Percentiles rank a stretch among this genome's conserved stretches.
These are phyloP conservation scores for Neurospora sp. DNA, from an alignment of 495 filamentous ascomycete species.

Conservation along the genomic window DNA sequence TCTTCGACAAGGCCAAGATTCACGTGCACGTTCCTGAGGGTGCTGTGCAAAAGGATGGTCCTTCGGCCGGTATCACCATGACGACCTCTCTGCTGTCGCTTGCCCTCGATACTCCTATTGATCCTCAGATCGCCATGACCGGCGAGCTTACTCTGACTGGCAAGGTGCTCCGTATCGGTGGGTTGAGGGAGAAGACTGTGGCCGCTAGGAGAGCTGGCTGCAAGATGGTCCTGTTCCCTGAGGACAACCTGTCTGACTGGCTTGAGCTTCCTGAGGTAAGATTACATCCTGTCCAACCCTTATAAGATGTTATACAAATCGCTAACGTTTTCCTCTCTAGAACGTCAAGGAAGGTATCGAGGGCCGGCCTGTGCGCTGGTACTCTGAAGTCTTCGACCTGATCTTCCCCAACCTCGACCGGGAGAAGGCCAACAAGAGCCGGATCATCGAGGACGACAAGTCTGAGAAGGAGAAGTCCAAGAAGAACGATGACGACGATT, in stretches of 20 bases:
- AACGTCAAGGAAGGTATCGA: constrained; percentile 96
- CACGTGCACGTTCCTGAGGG: constrained; percentile 98
- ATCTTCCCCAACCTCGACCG: constrained; percentile 78
- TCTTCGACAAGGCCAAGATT: constrained; percentile 92
- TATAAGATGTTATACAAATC: neutral
- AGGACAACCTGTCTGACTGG: constrained; percentile 94
- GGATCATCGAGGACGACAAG: constrained; percentile 47
- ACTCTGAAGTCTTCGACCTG: constrained; percentile 83
- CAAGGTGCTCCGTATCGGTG: constrained; percentile 93
- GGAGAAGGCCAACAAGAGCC: constrained; percentile 60
- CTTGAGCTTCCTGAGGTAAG: constrained; percentile 92
- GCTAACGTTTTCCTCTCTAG: constrained; percentile 41
- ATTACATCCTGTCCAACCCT: constrained; percentile 2
- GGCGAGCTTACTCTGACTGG: constrained; percentile 96
- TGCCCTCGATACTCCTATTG: constrained; percentile 64
- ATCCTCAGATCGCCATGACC: constrained; percentile 93
- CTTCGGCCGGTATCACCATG: constrained; percentile 95
- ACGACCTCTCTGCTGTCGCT: constrained; percentile 81
- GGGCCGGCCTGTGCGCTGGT: constrained; percentile 85
- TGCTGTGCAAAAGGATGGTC: constrained; percentile 92
- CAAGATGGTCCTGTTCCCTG: constrained; percentile 90
- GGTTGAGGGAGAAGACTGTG: constrained; percentile 96
- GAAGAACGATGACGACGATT: constrained; percentile 18
- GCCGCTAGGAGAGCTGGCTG: constrained; percentile 89
- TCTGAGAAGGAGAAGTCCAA: constrained; percentile 33